Evolutionary conservation across 2,329 filamentous ascomycete genomes (phyloP), one percentile per base, ranked within the genome.

Genomic region (Aspergillus flavus): DNA sequence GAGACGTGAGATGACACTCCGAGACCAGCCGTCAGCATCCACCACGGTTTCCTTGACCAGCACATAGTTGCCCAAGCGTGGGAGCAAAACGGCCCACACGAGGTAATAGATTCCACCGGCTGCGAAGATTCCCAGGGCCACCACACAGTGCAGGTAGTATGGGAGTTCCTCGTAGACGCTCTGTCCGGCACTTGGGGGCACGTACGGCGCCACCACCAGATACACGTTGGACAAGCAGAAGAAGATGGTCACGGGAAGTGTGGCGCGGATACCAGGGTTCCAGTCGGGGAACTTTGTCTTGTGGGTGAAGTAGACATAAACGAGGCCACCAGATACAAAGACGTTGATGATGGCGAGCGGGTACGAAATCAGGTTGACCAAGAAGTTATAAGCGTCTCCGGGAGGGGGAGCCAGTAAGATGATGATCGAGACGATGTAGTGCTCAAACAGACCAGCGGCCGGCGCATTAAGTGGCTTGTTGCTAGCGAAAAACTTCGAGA

Each of bases 401-500:
- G 88, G 85, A 0, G 89, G 89, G 1, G 89, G 89, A 0, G 87
- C 89, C 4, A 91, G 74, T 36, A 92, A 83, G 14, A 91, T 83
- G 52, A 91, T 83, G 62, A 89, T 80, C 0, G 87, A 89, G 3
- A 90, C 82, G 19, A 89, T 70, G 84, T 87, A 91, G 73, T 91
- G 89, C 23, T 91, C 81, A 68, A 91, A 86, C 11, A 81, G 69
- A 12, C 77, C 77, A 7, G 86, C 80, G n/a, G 86, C 83, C 0
- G 89, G 89, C 0, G 89, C 84, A 61, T 88, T 87, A 65, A 88
- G 89, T 0, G 89, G 90, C 75, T 84, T 86, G 70, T 88, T 89
- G 4, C 87, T 90, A 0, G 89, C 89, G 86, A 87, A 91, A 72
- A 92, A 85, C 2, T 82, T 81, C 64, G 86, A 87, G 60, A 84